Evolutionary conservation across 2,329 filamentous ascomycete species (phyloP).

Genomic region (Torrubiella hemipterigena): DNA sequence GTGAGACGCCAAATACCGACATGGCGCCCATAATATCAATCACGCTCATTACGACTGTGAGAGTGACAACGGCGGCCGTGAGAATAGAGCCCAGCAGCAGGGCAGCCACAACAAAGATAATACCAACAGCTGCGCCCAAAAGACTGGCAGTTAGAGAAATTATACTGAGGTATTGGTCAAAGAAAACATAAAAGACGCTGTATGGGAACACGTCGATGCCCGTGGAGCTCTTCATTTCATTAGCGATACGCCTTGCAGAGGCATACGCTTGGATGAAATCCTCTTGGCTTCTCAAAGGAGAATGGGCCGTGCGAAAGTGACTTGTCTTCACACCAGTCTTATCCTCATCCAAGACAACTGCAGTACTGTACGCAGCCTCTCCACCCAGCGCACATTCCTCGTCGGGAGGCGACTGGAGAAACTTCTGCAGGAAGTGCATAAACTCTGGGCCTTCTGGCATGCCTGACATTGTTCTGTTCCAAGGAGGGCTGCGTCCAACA

Average conservation of each 20-base stretch:
- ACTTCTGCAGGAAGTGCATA: constrained; percentile 70
- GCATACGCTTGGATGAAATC: constrained; percentile 91
- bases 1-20: constrained; percentile 75
- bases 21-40: constrained; percentile 92
- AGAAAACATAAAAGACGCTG: constrained; percentile 97
- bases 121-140: constrained; percentile 68
- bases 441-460: constrained; percentile 96
- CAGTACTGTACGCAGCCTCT: constrained; percentile 73
- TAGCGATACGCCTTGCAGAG: constrained; percentile 76
- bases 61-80: constrained; percentile 71
- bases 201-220: constrained; percentile 86
- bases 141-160: constrained; percentile 67
- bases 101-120: constrained; percentile 73
- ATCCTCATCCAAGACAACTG: constrained; percentile 65
- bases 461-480: constrained; percentile 80
- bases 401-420: constrained; percentile 68
- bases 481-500: constrained; percentile 59
- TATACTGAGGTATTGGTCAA: constrained; percentile 89
- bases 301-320: constrained; percentile 87
- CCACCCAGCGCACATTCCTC: constrained; percentile 82
- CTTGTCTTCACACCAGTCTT: constrained; percentile 61
- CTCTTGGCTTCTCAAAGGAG: constrained; percentile 71
- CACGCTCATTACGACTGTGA: constrained; percentile 86
- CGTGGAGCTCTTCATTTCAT: constrained; percentile 59
- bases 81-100: constrained; percentile 71